Base-by-base conservation (phyloP, 2,329 filamentous ascomycete genomes). In the Alternaria sp. region DNA sequence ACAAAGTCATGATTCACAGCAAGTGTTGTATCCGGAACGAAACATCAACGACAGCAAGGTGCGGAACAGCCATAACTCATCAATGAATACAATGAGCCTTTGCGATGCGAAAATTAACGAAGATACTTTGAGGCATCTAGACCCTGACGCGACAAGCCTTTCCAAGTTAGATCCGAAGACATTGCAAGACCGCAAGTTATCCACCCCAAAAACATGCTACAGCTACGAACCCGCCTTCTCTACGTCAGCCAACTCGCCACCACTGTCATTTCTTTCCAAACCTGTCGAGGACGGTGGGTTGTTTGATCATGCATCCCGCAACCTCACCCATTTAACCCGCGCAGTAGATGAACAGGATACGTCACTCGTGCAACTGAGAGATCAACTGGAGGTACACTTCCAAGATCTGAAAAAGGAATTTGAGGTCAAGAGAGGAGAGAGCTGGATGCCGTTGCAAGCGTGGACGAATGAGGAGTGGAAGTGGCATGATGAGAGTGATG, bases 381-480 rank as follows among this genome's bases (percentile, higher is more conserved):
- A 4, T 2, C 47, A 57, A 11, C 32, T 61, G 18, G 43, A 55
- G 2, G 39, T 36, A 22, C 51, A 54, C 14, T 63, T 54, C n/a
- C 26, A 38, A 8, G 6, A 14, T 5, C 43, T 58, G 44, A 49
- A 62, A 34, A 18, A 39, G 6, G 54, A 63, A 9, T 64, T 59
- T 38, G 53, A 57, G 55, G 51, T n/a, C 38, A 63, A 46, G 36
- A 54, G n/a, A 14, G 52, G 44, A 20, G 42, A 4, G 0, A 26
- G 2, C 7, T 68, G 61, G 59, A 51, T 22, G 12, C 55, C 51
- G 18, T 48, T 57, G 28, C 43, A 44, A 16, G 22, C 53, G 3
- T 58, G 60, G 36, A 32, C 18, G 28, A n/a, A 36, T 5, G 48
- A 60, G 34, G 30, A 43, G 20, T 26, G 38, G 44, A 30, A 44